Percentiles rank a stretch among this genome's conserved stretches.
phyloP scores from a whole-genome alignment of 2,329 filamentous ascomycete species.

The Ascochyta lentis region DNA sequence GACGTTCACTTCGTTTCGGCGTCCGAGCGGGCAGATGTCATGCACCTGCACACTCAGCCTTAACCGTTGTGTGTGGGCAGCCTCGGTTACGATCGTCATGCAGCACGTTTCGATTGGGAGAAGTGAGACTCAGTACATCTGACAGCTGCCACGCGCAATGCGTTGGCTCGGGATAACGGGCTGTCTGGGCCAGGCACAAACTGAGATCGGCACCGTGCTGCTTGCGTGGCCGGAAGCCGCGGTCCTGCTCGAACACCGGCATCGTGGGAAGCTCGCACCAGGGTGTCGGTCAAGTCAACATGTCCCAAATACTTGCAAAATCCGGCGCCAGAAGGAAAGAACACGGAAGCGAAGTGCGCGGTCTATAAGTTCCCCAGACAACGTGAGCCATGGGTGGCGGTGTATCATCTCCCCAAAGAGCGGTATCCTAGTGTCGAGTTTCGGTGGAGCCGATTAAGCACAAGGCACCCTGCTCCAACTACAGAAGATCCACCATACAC shows the following conservation, averaged over 20 bases:
- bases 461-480: slow-evolving; percentile 7
- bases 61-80: slow-evolving; percentile 7
- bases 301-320: not conserved
- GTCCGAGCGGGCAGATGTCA: slow-evolving; percentile 10
- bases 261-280: not conserved
- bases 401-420: slow-evolving; percentile 17
- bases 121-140: slow-evolving; percentile 4
- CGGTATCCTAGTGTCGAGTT: slow-evolving; percentile 18
- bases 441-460: slow-evolving; percentile 5
- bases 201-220: slow-evolving; percentile 8
- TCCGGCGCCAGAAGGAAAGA: not conserved
- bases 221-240: not conserved
- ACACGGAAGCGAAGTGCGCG: slow-evolving; percentile 1
- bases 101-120: slow-evolving; percentile 10
- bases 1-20: slow-evolving; percentile 8
- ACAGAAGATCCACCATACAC: slow-evolving; percentile 11
- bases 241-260: slow-evolving; percentile 3
- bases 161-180: not conserved
- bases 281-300: slow-evolving; percentile 7
- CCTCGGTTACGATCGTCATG: slow-evolving; percentile 6
- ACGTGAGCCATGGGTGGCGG: slow-evolving; percentile 10
- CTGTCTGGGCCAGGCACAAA: slow-evolving; percentile 14
- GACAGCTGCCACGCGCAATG: slow-evolving; percentile 11
- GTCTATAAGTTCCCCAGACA: slow-evolving; percentile 14
- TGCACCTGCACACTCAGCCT: slow-evolving; percentile 14